A percentile compares a stretch with the other conserved stretches of the same genome.
phyloP scores from a whole-genome alignment of 108 stramenopile species.

The Licmophora abbreviata region DNA sequence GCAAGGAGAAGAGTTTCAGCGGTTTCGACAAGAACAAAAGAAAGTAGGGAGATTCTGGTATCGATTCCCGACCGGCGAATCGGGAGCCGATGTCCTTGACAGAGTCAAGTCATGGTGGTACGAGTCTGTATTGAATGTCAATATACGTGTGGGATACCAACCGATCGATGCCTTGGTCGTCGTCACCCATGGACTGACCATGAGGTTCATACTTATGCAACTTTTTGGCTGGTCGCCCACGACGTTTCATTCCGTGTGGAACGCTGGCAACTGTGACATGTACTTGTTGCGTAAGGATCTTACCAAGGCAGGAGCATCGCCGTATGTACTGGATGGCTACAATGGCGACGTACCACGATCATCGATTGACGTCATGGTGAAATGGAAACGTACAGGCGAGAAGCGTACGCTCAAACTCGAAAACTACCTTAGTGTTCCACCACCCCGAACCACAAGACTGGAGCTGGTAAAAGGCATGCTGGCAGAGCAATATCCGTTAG shows the following conservation, averaged over 20 bases:
- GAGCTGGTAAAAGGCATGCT: conserved; percentile 15
- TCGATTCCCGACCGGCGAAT: conserved; percentile 45
- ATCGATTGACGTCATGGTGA: conserved; percentile 18
- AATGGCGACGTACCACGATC: conserved; percentile 21
- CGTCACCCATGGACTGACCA: conserved; percentile 77
- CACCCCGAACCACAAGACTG: conserved; percentile 22
- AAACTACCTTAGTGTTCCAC: conserved; percentile 26
- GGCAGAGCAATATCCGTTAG: conserved; percentile 32
- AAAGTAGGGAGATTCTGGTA: conserved; percentile 48
- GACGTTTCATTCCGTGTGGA: conserved; percentile 38
- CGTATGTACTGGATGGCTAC: conserved; percentile 22
- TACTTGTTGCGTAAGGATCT: conserved; percentile 24
- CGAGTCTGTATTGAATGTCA: conserved; percentile 37
- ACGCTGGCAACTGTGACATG: conserved; percentile 27
- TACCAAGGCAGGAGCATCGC: conserved; percentile 19
- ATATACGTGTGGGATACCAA: conserved; percentile 21
- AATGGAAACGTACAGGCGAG: neutral
- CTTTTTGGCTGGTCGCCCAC: no score
- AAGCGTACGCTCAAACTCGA: conserved; percentile 14
- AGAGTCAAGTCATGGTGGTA: conserved; percentile 43
- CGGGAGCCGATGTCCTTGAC: conserved; percentile 39
- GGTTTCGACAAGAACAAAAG: conserved; percentile 20
- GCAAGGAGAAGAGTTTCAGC: conserved; percentile 20
- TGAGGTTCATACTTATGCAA: conserved; percentile 77
- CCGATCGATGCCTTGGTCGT: conserved; percentile 45